Evolutionary conservation across 2,329 filamentous ascomycete species (phyloP).

Genomic region (Neofusicoccum kwambonambiense): DNA sequence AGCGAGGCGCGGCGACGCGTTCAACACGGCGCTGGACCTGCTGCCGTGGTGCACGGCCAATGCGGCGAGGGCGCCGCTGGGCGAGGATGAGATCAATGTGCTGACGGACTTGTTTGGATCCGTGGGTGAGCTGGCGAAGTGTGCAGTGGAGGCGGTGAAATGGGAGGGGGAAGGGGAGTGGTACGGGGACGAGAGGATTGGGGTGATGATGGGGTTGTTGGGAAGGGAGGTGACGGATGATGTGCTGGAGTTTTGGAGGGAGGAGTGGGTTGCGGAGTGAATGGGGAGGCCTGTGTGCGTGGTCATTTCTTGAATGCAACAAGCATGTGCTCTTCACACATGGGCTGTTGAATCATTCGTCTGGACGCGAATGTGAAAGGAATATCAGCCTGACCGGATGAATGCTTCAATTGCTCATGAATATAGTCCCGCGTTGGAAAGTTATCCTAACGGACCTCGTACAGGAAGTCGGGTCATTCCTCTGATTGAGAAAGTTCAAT

Average conservation of each 20-base stretch:
- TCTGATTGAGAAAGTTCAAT: too few relatives aligned
- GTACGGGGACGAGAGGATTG: constrained; percentile 17
- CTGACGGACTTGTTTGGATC: constrained; percentile 35
- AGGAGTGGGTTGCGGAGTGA: constrained; percentile 28
- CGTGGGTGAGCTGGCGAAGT: constrained; percentile 29
- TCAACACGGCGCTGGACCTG: constrained; percentile 24
- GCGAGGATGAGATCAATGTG: constrained; percentile 26
- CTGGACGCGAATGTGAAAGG: too few relatives aligned
- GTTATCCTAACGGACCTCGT: too few relatives aligned
- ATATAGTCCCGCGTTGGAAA: too few relatives aligned
- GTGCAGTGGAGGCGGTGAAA: too few relatives aligned
- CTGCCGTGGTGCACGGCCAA: constrained; percentile 31
- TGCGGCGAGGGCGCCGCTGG: constrained; percentile 9
- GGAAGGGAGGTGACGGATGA: constrained; percentile 24
- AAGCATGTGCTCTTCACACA: too few relatives aligned
- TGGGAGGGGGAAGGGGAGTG: constrained; percentile 19
- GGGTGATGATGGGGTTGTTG: constrained; percentile 25
- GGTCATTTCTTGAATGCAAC: too few relatives aligned
- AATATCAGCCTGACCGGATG: too few relatives aligned
- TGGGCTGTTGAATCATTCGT: too few relatives aligned
- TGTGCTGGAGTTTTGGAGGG: constrained; percentile 33
- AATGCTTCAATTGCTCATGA: too few relatives aligned
- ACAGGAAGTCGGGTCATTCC: too few relatives aligned
- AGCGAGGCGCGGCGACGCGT: background rate
- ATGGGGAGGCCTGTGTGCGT: background rate